Percentiles rank a stretch among this genome's conserved stretches.
phyloP scores from a whole-genome alignment of 177 flowering plant species.

The Vitis hybrid region DNA sequence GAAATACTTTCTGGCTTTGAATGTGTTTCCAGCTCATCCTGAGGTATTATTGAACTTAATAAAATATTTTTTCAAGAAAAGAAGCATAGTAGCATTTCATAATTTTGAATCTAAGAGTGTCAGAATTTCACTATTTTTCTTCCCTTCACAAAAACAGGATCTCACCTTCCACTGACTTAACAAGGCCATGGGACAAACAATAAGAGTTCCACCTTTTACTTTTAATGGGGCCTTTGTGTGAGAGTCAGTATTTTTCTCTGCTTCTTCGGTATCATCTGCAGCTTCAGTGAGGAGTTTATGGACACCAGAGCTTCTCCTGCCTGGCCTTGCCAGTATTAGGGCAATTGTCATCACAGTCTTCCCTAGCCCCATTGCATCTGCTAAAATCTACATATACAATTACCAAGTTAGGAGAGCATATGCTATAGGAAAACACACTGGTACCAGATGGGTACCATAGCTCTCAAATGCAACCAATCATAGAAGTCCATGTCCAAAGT shows the following conservation, averaged over 20 bases:
- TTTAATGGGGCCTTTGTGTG: conserved; percentile 17
- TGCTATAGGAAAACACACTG: background rate
- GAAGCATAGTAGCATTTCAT: background rate
- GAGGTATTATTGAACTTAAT: conserved; percentile 5
- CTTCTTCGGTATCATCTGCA: conserved; percentile 15
- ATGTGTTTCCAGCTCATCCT: conserved; percentile 82
- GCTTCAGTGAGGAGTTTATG: conserved; percentile 9
- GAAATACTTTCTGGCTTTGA: conserved; percentile 51
- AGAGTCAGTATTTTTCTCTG: conserved; percentile 7
- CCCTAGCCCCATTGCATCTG: conserved; percentile 93
- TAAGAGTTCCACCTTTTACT: conserved; percentile 67
- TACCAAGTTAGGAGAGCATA: conserved; percentile 7
- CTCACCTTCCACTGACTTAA: conserved; percentile 84
- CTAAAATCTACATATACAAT: conserved; percentile 48
- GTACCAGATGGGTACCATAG: no score
- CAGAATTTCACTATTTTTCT: background rate
- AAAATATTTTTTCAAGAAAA: conserved; percentile 3
- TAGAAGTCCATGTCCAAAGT: no score
- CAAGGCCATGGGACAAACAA: conserved; percentile 84
- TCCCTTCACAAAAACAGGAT: background rate
- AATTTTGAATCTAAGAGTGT: background rate
- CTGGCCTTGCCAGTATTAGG: conserved; percentile 50
- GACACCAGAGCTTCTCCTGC: conserved; percentile 35
- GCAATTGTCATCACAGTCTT: conserved; percentile 90
- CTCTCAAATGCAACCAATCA: no score